phyloP scores from a whole-genome alignment of 768 basidiomycete genomes.

The Cubamyces sp. region DNA sequence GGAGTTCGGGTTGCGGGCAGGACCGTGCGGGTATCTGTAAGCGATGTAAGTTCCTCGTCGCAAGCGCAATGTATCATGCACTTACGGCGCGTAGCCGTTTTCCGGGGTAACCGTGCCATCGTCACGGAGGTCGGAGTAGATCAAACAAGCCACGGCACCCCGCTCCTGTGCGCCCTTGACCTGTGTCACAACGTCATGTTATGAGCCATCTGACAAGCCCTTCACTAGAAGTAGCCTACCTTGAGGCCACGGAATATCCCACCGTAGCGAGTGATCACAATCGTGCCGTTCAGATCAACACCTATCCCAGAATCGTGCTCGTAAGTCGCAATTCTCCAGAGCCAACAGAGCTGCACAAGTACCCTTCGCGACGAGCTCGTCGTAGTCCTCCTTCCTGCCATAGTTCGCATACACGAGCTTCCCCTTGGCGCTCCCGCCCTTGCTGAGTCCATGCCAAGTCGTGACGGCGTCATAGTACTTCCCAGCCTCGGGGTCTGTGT shows the following conservation, averaged over 20 bases:
- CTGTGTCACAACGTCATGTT: constrained; percentile 38
- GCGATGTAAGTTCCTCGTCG: too few species aligned
- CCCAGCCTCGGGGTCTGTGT: constrained; percentile 71
- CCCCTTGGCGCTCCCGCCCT: constrained; percentile 74
- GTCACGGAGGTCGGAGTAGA: constrained; percentile 86
- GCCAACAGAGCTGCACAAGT: not conserved
- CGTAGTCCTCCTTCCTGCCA: constrained; percentile 75
- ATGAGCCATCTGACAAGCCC: not conserved
- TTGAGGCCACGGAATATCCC: constrained; percentile 84
- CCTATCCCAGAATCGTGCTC: constrained; percentile 42
- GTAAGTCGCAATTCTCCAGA: not conserved
- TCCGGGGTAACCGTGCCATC: constrained; percentile 77
- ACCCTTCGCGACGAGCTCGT: constrained; percentile 55
- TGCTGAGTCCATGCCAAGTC: constrained; percentile 86
- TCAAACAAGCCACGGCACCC: constrained; percentile 77
- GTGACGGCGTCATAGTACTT: constrained; percentile 69
- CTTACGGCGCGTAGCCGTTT: constrained; percentile 70
- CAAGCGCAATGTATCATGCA: constrained; percentile 6
- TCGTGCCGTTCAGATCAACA: constrained; percentile 73
- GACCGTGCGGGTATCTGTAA: constrained; percentile 74
- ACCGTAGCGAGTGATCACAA: constrained; percentile 81
- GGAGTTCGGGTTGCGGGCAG: constrained; percentile 82
- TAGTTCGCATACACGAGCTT: constrained; percentile 80
- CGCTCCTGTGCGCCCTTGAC: constrained; percentile 83
- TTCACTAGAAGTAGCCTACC: constrained; percentile 40